These are phyloP conservation scores for Neoboletus magnificus DNA, from an alignment of 768 basidiomycete species.

Conservation along the genomic window DNA sequence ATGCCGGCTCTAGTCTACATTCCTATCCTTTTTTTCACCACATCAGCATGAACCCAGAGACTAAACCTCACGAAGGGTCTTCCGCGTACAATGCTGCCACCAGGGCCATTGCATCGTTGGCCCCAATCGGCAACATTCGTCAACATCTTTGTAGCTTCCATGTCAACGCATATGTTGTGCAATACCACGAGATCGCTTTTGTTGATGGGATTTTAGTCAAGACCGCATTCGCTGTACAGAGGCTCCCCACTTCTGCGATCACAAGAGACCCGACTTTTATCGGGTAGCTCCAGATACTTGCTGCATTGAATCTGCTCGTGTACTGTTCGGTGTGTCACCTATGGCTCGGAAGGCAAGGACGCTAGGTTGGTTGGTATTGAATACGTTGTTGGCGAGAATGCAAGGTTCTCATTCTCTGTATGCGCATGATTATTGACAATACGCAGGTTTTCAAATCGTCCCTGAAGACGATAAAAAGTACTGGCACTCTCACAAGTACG, in stretches of 20 bases:
- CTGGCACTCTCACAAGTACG: conserved; percentile 55
- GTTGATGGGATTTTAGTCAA: conserved; percentile 15
- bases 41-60: conserved; percentile 26
- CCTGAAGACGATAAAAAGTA: conserved; percentile 45
- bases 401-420: neutral
- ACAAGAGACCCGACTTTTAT: conserved; percentile 37
- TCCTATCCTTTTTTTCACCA: neutral
- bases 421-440: neutral
- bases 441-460: conserved; percentile 36
- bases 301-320: conserved; percentile 26
- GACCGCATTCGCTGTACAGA: conserved; percentile 36
- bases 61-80: conserved; percentile 22
- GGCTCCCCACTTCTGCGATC: conserved; percentile 46
- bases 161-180: conserved; percentile 27
- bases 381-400: conserved; percentile 46
- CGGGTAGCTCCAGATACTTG: conserved; percentile 24
- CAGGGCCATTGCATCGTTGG: conserved; percentile 30
- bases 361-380: conserved; percentile 53
- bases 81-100: conserved; percentile 26
- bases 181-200: neutral
- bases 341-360: conserved; percentile 39
- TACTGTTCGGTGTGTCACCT: conserved; percentile 40
- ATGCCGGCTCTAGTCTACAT: neutral
- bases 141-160: conserved; percentile 37
- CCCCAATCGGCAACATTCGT: conserved; percentile 33